Evolutionary conservation across 1,139 yeast species (phyloP), one percentile per base, ranked within the genome.

Genomic region (Debaryomyces singareniensis): DNA sequence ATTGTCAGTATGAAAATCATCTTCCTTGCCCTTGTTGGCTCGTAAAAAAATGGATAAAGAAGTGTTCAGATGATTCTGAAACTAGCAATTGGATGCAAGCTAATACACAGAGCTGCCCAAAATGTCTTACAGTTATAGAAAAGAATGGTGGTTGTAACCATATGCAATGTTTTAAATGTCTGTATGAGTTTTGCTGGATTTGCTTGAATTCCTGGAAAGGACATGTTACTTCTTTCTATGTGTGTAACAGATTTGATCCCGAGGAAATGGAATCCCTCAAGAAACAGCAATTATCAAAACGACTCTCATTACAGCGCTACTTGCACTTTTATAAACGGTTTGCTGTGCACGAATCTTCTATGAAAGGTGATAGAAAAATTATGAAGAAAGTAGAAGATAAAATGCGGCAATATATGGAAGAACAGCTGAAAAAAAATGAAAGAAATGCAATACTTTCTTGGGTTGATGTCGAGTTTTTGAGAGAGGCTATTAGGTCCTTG

Each of bases 101-200:
- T 3, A 79, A 91, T 51, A 87, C 98, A 2, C 82, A 86, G 45
- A 73, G 75, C 29, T 91, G 98, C 50, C 89, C 93, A 3, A 61
- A 68, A 39, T 80, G 91, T 53, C 55, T 52, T 13, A 51, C 78
- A 1, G 55, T 66, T n/a, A 79, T 79, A 37, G 87, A 84, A 46
- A 83, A 89, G 49, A 82, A 81, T 49, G 97, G 96, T 18, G 97
- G 97, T 0, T 91, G 97, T 56, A 89, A 91, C 56, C 98, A 91
- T 57, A 89, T 91, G 96, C 71, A 78, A 0, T 91, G 99, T 53
- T 64, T 73, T 4, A 80, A 78, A 38, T 91, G 99, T 53, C 52
- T 54, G 9, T 59, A 75, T 49, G 85, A 89, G 47, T 91, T 87
- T 51, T 91, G 99, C 52, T 91, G 99, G 99, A 78, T 87, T 29